Base-by-base conservation (phyloP, 2,329 filamentous ascomycete species). In the Colletotrichum sp. region DNA sequence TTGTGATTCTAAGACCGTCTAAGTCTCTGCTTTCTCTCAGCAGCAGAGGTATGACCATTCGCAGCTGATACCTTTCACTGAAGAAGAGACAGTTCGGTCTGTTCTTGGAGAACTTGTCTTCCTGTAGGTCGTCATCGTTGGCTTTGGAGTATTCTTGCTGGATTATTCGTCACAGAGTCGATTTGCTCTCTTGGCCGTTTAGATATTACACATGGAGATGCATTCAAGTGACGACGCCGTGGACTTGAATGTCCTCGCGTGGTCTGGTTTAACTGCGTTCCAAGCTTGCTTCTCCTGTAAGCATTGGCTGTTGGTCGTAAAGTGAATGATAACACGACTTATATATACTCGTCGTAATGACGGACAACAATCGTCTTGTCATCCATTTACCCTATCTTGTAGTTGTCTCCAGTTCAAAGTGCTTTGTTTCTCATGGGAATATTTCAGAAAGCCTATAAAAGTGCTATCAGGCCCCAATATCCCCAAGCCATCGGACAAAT, bases 391-490 rank as follows among this genome's bases (percentile, higher is more conserved):
- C 8, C 5, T 44, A 1, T n/a, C 5, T 44, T n/a, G 18, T 5
- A n/a, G 18, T 2, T 44, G 18, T 49, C 10, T 10, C 18, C 3
- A 9, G 18, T 8, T 3, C 18, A 44, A 12, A 0, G 18, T 21
- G n/a, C 15, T n/a, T 28, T 7, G 8, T 8, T 28, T 28, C n/a
- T 49, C n/a, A 21, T 49, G 9, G n/a, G 44, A 21, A 0, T n/a
- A 49, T 49, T n/a, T 21, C 44, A 21, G 0, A 49, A 21, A 21
- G n/a, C 6, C 0, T 0, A 21, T 13, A 3, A 49, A 4, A 49
- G 44, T 49, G n/a, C n/a, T 0, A 13, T 8, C 9, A 21, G n/a
- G 18, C 6, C n/a, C 39, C 8, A 6, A 12, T 0, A n/a, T 44
- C 0, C 0, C 9, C 18, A 44, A 44, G 39, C 9, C 36, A 39